phyloP scores from a whole-genome alignment of 139 green algal species.

The Zygnema circumcarinatum region DNA sequence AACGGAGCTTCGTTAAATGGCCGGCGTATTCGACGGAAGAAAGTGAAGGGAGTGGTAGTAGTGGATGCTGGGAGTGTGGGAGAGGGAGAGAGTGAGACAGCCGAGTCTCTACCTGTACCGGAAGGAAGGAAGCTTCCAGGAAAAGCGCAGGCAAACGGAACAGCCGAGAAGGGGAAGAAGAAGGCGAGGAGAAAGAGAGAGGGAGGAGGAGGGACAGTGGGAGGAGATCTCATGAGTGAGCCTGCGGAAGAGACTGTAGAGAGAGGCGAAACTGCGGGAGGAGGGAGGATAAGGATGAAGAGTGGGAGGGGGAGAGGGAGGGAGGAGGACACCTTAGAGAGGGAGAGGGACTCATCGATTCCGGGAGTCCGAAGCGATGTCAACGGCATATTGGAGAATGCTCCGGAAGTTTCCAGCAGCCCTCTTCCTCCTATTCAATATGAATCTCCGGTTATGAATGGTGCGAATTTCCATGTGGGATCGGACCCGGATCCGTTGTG shows the following conservation, averaged over 20 bases:
- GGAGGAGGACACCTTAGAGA: background rate
- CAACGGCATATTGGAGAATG: background rate
- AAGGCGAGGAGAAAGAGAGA: background rate
- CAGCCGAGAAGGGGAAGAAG: background rate
- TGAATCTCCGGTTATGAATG: background rate
- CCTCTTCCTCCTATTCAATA: too few relatives aligned
- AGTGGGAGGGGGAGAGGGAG: background rate
- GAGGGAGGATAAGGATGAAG: background rate
- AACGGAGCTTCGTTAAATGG: background rate
- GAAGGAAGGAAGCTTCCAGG: background rate
- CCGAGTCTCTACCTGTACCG: background rate
- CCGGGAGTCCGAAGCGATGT: background rate
- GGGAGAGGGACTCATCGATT: background rate
- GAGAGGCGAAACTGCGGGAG: background rate
- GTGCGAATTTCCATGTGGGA: background rate
- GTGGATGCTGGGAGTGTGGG: background rate
- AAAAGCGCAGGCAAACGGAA: background rate
- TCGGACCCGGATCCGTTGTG: background rate
- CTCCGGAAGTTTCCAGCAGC: background rate
- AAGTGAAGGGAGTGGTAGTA: background rate
- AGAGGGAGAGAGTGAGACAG: background rate
- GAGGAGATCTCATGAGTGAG: background rate
- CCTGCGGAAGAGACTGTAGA: background rate
- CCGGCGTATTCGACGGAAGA: background rate
- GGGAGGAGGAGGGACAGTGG: background rate